Conservation (phyloP, 2,329 filamentous ascomycete species). For the Cladosporium sp. region DNA sequence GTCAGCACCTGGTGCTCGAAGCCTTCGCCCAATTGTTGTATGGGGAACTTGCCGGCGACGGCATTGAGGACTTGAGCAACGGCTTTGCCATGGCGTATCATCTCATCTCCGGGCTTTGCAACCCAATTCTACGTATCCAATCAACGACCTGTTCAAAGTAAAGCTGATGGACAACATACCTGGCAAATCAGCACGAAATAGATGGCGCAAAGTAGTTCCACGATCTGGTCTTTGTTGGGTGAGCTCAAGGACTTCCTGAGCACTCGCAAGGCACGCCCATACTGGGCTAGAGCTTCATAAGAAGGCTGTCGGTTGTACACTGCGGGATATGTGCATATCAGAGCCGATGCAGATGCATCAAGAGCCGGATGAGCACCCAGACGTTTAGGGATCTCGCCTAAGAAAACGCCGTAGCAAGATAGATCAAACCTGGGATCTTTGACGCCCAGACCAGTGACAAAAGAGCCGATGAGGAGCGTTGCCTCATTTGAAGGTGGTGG, state of each 20-base stretch:
- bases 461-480: neutral
- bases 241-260: constrained; percentile 8
- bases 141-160: neutral
- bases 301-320: neutral
- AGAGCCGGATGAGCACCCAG: constrained; percentile 13
- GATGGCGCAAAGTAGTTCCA: constrained; percentile 12
- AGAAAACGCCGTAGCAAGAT: constrained; percentile 12
- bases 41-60: constrained; percentile 4
- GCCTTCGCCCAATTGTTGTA: neutral
- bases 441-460: constrained; percentile 4
- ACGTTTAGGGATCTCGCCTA: constrained; percentile 6
- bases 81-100: constrained; percentile 7
- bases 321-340: constrained; percentile 10
- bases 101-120: constrained; percentile 1
- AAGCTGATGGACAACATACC: constrained; percentile 1
- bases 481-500: neutral
- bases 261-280: constrained; percentile 5
- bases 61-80: constrained; percentile 5
- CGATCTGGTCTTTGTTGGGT: neutral
- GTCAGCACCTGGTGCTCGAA: constrained; percentile 7
- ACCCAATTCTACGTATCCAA: neutral
- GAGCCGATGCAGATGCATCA: constrained; percentile 13
- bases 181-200: constrained; percentile 14
- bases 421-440: constrained; percentile 11
- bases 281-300: constrained; percentile 4